These are phyloP conservation scores for Mortierella sp. DNA, from an alignment of 371 early-diverging fungal genomes.

Conservation along the genomic window DNA sequence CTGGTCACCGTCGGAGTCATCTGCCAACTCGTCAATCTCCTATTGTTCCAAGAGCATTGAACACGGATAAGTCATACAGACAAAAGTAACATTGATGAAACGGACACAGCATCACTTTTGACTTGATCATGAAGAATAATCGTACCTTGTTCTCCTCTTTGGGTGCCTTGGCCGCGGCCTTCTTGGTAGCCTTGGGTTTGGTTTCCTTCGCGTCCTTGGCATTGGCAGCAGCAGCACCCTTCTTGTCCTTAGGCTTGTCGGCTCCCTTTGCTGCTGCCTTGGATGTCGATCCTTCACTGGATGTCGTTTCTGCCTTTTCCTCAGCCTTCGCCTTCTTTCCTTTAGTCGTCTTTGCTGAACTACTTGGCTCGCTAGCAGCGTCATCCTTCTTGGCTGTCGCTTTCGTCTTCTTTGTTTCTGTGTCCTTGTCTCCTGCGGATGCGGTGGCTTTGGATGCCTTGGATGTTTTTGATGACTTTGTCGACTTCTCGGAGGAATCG, in stretches of 20 bases:
- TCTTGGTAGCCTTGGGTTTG: constrained; percentile 23
- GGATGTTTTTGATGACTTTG: too few relatives aligned
- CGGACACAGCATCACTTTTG: background rate
- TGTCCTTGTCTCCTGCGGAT: background rate
- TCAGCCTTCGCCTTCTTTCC: constrained; percentile 6
- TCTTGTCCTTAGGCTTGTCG: constrained; percentile 5
- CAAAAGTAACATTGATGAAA: too few relatives aligned
- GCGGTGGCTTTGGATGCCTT: too few relatives aligned
- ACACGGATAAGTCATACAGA: too few relatives aligned
- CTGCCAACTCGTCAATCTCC: constrained; percentile 6
- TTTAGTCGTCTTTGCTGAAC: background rate
- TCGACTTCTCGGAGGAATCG: too few relatives aligned
- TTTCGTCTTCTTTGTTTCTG: background rate
- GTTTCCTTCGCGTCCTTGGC: background rate
- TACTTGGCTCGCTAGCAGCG: too few relatives aligned
- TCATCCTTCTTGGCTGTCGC: background rate
- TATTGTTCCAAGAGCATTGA: background rate
- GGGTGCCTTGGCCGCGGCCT: constrained; percentile 11
- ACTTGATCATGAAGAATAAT: background rate
- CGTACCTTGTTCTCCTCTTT: constrained; percentile 3
- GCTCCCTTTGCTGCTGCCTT: constrained; percentile 11
- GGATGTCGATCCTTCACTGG: constrained; percentile 13
- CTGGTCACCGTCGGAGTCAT: constrained; percentile 7
- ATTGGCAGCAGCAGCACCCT: constrained; percentile 10
- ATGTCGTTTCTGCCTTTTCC: constrained; percentile 23